Conservation (phyloP, 257 asterid species). For the Vinca minor region DNA sequence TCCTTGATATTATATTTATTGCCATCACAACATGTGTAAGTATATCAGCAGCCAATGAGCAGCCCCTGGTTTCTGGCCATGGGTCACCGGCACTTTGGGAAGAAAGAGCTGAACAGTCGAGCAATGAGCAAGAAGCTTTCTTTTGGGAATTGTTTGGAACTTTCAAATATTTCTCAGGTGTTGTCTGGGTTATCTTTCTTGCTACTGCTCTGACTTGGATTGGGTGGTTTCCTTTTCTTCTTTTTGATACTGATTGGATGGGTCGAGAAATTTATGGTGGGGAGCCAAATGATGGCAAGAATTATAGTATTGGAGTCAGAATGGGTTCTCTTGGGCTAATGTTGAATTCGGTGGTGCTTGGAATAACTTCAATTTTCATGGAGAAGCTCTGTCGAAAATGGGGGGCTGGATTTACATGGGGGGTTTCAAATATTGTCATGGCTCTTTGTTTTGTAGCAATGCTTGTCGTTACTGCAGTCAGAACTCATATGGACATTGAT, state of each 20-base stretch:
- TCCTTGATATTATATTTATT: slow-evolving; percentile 58
- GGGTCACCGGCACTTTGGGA: slow-evolving; percentile 28
- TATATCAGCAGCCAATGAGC: slow-evolving; percentile 57
- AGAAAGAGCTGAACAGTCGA: slow-evolving; percentile 29
- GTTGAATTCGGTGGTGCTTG: slow-evolving; percentile 85
- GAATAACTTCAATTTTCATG: slow-evolving; percentile 73
- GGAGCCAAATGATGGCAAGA: slow-evolving; percentile 61
- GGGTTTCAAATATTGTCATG: slow-evolving; percentile 63
- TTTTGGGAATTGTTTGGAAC: slow-evolving; percentile 75
- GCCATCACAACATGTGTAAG: slow-evolving; percentile 54
- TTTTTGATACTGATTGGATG: slow-evolving; percentile 91
- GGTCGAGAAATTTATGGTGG: slow-evolving; percentile 91
- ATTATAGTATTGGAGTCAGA: slow-evolving; percentile 63
- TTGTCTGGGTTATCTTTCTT: slow-evolving; percentile 67
- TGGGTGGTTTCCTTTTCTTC: slow-evolving; percentile 83
- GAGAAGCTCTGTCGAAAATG: slow-evolving; percentile 78
- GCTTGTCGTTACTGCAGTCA: slow-evolving; percentile 48
- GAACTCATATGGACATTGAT: slow-evolving; percentile 35
- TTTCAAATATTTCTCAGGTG: slow-evolving; percentile 50
- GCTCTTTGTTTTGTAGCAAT: slow-evolving; percentile 61
- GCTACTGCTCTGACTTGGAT: slow-evolving; percentile 78
- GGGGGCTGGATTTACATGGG: slow-evolving; percentile 93
- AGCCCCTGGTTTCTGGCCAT: slow-evolving; percentile 31
- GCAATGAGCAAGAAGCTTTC: slow-evolving; percentile 63
- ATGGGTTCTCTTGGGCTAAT: slow-evolving; percentile 73